Conservation (phyloP, 768 basidiomycete genomes). For the Multifurca ochricompacta region DNA sequence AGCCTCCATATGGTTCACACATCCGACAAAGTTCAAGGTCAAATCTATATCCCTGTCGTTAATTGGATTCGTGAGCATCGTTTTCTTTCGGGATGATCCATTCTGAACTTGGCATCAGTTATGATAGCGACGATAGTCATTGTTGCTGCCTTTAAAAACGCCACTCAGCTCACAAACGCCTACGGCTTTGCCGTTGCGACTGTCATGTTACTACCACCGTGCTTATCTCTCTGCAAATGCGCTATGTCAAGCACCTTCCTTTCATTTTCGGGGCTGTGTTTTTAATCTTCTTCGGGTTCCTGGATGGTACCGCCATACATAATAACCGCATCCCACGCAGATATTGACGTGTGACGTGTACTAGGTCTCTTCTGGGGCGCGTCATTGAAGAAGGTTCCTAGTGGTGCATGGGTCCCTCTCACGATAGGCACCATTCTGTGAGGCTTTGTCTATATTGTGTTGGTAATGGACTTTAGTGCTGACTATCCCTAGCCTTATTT, state of each 20-base stretch:
- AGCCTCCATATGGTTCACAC: slow-evolving; percentile 51
- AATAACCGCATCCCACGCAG: background rate
- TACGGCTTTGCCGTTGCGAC: slow-evolving; percentile 57
- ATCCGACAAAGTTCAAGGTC: slow-evolving; percentile 51
- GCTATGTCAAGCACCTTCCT: slow-evolving; percentile 44
- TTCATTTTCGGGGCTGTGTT: slow-evolving; percentile 37
- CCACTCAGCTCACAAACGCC: slow-evolving; percentile 50
- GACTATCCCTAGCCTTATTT: slow-evolving; percentile 26
- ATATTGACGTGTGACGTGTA: background rate
- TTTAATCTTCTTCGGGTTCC: slow-evolving; percentile 51
- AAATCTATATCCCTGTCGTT: slow-evolving; percentile 56
- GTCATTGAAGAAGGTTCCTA: slow-evolving; percentile 49
- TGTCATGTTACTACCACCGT: slow-evolving; percentile 54
- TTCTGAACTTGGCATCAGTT: slow-evolving; percentile 23
- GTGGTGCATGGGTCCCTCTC: slow-evolving; percentile 63
- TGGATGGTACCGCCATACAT: slow-evolving; percentile 42
- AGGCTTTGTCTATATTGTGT: slow-evolving; percentile 19
- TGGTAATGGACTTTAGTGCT: background rate
- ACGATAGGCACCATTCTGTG: slow-evolving; percentile 46
- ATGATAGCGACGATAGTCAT: slow-evolving; percentile 46
- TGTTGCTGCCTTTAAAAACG: slow-evolving; percentile 50
- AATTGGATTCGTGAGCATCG: slow-evolving; percentile 42
- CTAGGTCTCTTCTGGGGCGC: slow-evolving; percentile 56
- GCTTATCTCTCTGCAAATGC: slow-evolving; percentile 50
- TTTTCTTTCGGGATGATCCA: background rate